These are phyloP conservation scores for Ustilago xerochloae DNA, from an alignment of 1,284 basidiomycete genomes.

Conservation along the genomic window DNA sequence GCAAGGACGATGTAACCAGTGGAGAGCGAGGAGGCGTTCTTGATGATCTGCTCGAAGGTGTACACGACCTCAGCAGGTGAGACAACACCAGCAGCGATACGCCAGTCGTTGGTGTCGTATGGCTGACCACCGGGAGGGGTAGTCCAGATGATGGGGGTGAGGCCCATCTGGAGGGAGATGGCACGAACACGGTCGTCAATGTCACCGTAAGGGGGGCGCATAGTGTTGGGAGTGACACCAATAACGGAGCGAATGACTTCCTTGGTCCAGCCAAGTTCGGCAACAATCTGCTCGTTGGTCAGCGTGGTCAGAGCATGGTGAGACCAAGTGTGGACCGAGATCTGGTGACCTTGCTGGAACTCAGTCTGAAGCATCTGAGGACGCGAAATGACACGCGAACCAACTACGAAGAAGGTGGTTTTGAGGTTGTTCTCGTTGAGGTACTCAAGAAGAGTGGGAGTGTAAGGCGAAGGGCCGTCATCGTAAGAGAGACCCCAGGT, in stretches of 20 bases:
- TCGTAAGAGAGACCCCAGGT: constrained; percentile 80
- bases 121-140: constrained; percentile 40
- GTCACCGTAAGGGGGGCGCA: constrained; percentile 67
- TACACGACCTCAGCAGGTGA: constrained; percentile 52
- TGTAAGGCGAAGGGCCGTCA: constrained; percentile 85
- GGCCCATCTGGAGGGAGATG: constrained; percentile 60
- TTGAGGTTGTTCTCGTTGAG: constrained; percentile 76
- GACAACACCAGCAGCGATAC: constrained; percentile 57
- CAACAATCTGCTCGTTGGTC: constrained; percentile 87
- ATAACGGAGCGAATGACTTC: constrained; percentile 76
- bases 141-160: constrained; percentile 67
- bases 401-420: constrained; percentile 92
- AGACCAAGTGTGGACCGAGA: constrained; percentile 71
- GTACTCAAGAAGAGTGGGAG: constrained; percentile 77
- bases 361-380: constrained; percentile 82
- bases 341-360: constrained; percentile 77
- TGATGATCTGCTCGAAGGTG: constrained; percentile 59
- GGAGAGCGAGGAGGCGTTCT: constrained; percentile 69
- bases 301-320: constrained; percentile 78
- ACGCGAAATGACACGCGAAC: constrained; percentile 85
- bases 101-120: constrained; percentile 66
- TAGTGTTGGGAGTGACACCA: constrained; percentile 69
- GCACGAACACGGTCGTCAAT: constrained; percentile 67
- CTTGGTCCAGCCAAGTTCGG: constrained; percentile 91
- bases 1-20: constrained; percentile 88